Evolutionary conservation across 2,329 filamentous ascomycete genomes (phyloP).

Genomic region (Aspergillus sp.): DNA sequence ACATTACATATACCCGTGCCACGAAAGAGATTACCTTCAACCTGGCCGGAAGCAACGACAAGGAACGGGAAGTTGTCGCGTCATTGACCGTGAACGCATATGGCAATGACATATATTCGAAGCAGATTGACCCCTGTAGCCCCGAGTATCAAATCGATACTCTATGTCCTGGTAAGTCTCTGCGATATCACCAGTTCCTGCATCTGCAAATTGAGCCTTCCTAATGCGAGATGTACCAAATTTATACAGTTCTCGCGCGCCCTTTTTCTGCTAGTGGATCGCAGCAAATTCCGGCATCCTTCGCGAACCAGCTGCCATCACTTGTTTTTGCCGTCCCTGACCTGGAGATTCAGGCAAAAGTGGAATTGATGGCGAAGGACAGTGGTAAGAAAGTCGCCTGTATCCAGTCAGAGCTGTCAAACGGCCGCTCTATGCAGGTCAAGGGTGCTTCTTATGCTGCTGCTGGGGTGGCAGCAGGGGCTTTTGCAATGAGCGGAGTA

Average conservation of each 20-base stretch:
- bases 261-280: conserved; percentile 64
- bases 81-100: conserved; percentile 72
- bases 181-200: background rate
- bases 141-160: conserved; percentile 56
- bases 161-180: conserved; percentile 67
- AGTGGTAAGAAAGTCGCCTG: conserved; percentile 63
- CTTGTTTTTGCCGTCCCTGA: conserved; percentile 91
- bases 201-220: background rate
- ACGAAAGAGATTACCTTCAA: conserved; percentile 71
- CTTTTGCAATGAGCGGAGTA: conserved; percentile 63
- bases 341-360: conserved; percentile 73
- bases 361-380: conserved; percentile 61
- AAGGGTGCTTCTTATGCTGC: conserved; percentile 75
- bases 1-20: conserved; percentile 70
- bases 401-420: conserved; percentile 70
- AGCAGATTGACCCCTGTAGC: conserved; percentile 76
- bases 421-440: conserved; percentile 73
- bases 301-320: conserved; percentile 66
- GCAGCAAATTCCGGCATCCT: conserved; percentile 63
- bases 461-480: conserved; percentile 75
- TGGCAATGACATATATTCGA: conserved; percentile 69
- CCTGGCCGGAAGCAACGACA: conserved; percentile 65
- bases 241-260: conserved; percentile 72
- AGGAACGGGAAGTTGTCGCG: conserved; percentile 72
- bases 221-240: conserved; percentile 34